A percentile compares a stretch with the other conserved stretches of the same genome.
phyloP scores from a whole-genome alignment of 768 basidiomycete genomes.

The Vararia minispora region DNA sequence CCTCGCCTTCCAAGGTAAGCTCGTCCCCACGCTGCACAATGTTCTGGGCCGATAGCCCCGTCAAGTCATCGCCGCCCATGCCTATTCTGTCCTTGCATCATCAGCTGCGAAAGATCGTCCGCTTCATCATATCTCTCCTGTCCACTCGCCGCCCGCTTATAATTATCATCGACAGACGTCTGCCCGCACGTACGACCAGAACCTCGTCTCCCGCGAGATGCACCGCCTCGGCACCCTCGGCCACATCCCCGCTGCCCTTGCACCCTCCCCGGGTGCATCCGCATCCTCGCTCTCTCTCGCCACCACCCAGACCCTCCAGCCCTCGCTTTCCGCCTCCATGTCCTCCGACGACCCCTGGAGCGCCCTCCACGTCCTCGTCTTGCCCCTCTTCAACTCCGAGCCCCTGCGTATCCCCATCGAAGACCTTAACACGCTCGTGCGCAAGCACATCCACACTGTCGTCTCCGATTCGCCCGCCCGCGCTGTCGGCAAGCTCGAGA shows the following conservation, averaged over 20 bases:
- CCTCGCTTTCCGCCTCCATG: constrained; percentile 18
- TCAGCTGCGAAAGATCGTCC: not conserved
- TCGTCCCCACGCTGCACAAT: no score
- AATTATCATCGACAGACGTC: constrained; percentile 27
- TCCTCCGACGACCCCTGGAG: constrained; percentile 69
- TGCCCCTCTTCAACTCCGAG: constrained; percentile 89
- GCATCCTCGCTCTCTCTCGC: constrained; percentile 33
- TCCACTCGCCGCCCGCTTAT: no score
- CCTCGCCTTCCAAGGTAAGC: constrained; percentile 23
- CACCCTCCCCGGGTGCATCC: constrained; percentile 40
- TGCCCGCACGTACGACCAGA: constrained; percentile 68
- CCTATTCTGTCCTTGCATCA: not conserved
- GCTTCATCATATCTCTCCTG: not conserved
- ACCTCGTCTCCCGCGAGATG: constrained; percentile 77
- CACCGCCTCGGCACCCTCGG: constrained; percentile 63
- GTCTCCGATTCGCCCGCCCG: constrained; percentile 65
- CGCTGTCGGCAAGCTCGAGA: constrained; percentile 61
- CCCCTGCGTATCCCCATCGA: constrained; percentile 81
- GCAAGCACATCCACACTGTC: constrained; percentile 63
- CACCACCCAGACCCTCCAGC: constrained; percentile 11
- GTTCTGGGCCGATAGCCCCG: no score
- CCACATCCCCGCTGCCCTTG: constrained; percentile 36
- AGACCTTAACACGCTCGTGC: constrained; percentile 77
- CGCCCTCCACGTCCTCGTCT: constrained; percentile 71
- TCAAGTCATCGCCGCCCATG: no score